A percentile compares a stretch with the other conserved stretches of the same genome.
These are phyloP conservation scores for Daphne laureola DNA, from an alignment of 441 rosid species.

Conservation along the genomic window DNA sequence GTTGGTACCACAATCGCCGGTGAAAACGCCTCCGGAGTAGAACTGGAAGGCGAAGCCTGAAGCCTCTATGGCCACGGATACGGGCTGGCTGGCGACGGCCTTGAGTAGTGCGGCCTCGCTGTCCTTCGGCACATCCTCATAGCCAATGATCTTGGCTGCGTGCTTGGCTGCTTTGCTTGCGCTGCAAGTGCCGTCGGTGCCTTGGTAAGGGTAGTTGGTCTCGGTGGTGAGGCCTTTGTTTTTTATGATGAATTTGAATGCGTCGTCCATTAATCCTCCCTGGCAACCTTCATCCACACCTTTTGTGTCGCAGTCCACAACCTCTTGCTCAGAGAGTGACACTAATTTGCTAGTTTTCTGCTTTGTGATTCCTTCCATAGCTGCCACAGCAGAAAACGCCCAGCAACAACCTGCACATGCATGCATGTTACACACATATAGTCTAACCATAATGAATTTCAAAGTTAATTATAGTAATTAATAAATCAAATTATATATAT, in stretches of 20 bases:
- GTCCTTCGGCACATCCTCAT: conserved; percentile 8
- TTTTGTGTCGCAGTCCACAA: conserved; percentile 16
- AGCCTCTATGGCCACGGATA: background rate
- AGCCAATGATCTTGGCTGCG: conserved; percentile 15
- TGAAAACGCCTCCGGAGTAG: background rate
- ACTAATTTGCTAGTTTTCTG: conserved; percentile 11
- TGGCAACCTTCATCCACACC: conserved; percentile 12
- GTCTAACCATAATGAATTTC: background rate
- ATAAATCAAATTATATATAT: background rate
- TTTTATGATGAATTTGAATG: conserved; percentile 14
- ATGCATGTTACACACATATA: background rate
- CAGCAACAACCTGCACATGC: conserved; percentile 13
- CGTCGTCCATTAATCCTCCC: conserved; percentile 15
- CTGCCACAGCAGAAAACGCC: conserved; percentile 10
- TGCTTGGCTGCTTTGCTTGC: background rate
- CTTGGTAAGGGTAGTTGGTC: conserved; percentile 8
- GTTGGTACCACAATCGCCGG: conserved; percentile 3
- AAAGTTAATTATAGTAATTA: too few relatives aligned
- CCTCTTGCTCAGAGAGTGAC: conserved; percentile 19
- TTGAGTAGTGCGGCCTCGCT: background rate
- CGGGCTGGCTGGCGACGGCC: conserved; percentile 3
- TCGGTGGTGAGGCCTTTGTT: conserved; percentile 17
- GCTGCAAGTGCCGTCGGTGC: conserved; percentile 9
- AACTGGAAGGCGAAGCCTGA: background rate
- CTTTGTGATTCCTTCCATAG: conserved; percentile 17